Conservation (phyloP, 169 alveolate genomes). For the Plasmodium ovale region DNA sequence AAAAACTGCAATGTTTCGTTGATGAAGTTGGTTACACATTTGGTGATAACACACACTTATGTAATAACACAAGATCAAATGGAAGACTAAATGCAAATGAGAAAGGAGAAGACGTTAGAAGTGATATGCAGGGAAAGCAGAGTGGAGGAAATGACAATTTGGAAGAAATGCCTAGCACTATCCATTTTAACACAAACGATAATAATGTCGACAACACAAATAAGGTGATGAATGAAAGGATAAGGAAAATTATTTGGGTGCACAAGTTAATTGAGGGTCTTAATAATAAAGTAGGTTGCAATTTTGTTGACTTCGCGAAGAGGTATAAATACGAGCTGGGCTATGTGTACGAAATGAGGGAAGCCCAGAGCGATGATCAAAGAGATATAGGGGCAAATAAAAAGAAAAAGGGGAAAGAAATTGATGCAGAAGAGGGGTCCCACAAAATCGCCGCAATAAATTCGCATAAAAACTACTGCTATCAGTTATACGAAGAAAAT, state of each 20-base stretch:
- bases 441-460: background rate
- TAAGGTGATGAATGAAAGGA: constrained; percentile 5
- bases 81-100: background rate
- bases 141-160: background rate
- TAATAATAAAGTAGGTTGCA: constrained; percentile 21
- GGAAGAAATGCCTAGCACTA: background rate
- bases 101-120: background rate
- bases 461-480: constrained; percentile 33
- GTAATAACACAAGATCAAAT: background rate
- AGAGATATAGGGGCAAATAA: background rate
- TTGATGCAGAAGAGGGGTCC: background rate
- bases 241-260: constrained; percentile 20
- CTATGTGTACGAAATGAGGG: constrained; percentile 20
- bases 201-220: background rate
- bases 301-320: constrained; percentile 56
- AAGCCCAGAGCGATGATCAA: constrained; percentile 5
- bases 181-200: background rate
- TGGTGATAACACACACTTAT: background rate
- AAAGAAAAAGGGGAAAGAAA: constrained; percentile 11
- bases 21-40: background rate
- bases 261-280: constrained; percentile 10
- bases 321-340: constrained; percentile 12
- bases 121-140: background rate
- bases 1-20: constrained; percentile 24
- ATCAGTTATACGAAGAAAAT: constrained; percentile 26